Evolutionary conservation across 139 green algal genomes (phyloP).

Genomic region (Volvox reticuliferus): DNA sequence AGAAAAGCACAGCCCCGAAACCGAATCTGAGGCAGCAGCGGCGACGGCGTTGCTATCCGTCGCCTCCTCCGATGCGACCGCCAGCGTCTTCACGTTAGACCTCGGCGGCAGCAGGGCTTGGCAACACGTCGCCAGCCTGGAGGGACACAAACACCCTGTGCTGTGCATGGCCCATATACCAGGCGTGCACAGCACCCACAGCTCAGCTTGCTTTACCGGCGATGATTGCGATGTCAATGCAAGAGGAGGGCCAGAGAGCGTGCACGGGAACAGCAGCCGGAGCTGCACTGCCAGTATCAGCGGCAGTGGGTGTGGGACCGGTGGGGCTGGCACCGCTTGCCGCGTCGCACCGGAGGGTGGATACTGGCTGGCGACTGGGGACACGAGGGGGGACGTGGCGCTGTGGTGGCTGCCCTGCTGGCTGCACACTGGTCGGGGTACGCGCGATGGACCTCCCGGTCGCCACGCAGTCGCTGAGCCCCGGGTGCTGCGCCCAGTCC

Average conservation of each 20-base stretch:
- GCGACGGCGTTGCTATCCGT: constrained; percentile 17
- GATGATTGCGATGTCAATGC: neutral
- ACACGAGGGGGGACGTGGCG: constrained; percentile 34
- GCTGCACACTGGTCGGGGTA: neutral
- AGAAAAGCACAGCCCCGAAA: neutral
- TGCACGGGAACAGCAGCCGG: too few species aligned
- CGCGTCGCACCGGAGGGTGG: neutral
- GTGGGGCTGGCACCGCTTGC: too few species aligned
- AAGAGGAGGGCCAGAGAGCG: neutral
- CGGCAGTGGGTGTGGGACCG: too few species aligned
- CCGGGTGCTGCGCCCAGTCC: neutral
- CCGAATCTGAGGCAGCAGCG: neutral
- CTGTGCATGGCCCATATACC: constrained; percentile 5
- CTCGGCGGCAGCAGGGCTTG: neutral
- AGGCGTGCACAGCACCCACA: too few species aligned
- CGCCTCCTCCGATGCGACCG: constrained; percentile 31
- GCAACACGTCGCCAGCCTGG: neutral
- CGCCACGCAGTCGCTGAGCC: too few species aligned
- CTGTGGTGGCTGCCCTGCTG: constrained; percentile 6
- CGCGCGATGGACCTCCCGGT: too few species aligned
- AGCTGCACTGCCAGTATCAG: too few species aligned
- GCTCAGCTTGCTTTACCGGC: too few species aligned
- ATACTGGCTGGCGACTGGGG: constrained; percentile 26
- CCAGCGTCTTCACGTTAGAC: neutral
- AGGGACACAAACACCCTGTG: constrained; percentile 23